phyloP scores from a whole-genome alignment of 352 stramenopile genomes.

The Aphanomyces stellatus region DNA sequence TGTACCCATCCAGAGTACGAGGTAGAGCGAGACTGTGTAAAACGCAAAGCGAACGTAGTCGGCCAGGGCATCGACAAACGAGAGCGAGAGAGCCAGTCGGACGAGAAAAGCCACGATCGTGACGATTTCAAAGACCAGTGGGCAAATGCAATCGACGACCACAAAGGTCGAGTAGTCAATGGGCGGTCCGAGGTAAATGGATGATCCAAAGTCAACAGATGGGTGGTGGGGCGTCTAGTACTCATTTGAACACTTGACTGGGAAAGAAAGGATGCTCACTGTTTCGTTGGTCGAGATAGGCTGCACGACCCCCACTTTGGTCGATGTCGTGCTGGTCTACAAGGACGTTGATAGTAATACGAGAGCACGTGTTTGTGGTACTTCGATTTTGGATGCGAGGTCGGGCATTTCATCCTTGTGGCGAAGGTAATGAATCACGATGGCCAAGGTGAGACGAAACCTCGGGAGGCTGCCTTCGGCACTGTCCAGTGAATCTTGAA shows the following conservation, averaged over 20 bases:
- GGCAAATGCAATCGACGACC: slow-evolving; percentile 73
- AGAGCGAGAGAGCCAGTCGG: slow-evolving; percentile 47
- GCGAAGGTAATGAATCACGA: slow-evolving; percentile 80
- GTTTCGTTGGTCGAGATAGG: too few relatives aligned
- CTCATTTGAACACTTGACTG: too few relatives aligned
- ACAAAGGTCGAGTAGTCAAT: slow-evolving; percentile 81
- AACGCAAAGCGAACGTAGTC: slow-evolving; percentile 75
- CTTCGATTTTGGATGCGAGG: too few relatives aligned
- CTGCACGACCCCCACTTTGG: too few relatives aligned
- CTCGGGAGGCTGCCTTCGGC: slow-evolving; percentile 70
- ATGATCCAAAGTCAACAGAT: slow-evolving; percentile 62
- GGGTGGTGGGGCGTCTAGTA: slow-evolving; percentile 20
- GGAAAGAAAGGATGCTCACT: too few relatives aligned
- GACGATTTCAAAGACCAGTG: slow-evolving; percentile 66
- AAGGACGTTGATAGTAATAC: neutral
- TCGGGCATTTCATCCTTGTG: slow-evolving; percentile 73
- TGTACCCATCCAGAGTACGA: slow-evolving; percentile 71
- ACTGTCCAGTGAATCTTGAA: slow-evolving; percentile 77
- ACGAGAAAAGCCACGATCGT: slow-evolving; percentile 62
- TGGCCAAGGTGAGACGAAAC: slow-evolving; percentile 70
- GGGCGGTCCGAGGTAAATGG: slow-evolving; percentile 64
- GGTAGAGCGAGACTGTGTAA: slow-evolving; percentile 60
- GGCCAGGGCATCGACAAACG: slow-evolving; percentile 59
- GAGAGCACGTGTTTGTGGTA: slow-evolving; percentile 25
- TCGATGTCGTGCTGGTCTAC: too few relatives aligned